Percentiles rank a stretch among this genome's conserved stretches.
Conservation (phyloP, 2,329 filamentous ascomycete genomes). For the Epichloe bromicola region DNA sequence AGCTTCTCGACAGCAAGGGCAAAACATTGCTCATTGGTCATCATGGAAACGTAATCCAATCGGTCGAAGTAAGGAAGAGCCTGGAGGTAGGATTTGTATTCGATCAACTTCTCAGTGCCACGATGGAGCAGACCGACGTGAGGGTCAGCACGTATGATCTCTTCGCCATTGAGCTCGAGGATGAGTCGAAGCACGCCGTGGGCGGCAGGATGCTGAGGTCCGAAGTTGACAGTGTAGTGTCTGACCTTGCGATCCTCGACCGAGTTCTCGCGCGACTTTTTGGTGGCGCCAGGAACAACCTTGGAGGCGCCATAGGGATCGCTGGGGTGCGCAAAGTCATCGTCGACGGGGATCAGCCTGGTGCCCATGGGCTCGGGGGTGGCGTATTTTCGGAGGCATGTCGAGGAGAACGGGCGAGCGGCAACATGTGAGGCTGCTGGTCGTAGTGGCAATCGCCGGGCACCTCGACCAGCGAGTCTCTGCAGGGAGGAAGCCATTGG, state of each 20-base stretch:
- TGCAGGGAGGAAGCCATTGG: constrained; percentile 55
- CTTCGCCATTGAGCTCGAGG: constrained; percentile 93
- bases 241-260: constrained; percentile 68
- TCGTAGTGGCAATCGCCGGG: constrained; percentile 51
- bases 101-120: constrained; percentile 98
- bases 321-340: constrained; percentile 43
- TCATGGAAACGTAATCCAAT: constrained; percentile 98
- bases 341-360: constrained; percentile 51
- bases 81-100: constrained; percentile 99
- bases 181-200: constrained; percentile 97
- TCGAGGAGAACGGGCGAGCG: constrained; percentile 52
- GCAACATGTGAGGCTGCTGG: constrained; percentile 23
- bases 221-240: constrained; percentile 99
- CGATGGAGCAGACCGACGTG: constrained; percentile 94
- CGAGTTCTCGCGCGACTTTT: constrained; percentile 35
- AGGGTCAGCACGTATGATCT: constrained; percentile 91
- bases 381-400: constrained; percentile 49
- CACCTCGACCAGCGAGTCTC: constrained; percentile 58
- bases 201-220: constrained; percentile 93
- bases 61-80: constrained; percentile 97
- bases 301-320: constrained; percentile 35
- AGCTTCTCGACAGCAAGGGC: constrained; percentile 94
- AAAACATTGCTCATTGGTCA: constrained; percentile 99
- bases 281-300: constrained; percentile 27
- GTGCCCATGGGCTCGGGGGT: constrained; percentile 39